Conservation (phyloP, 1,284 basidiomycete genomes). For the Tilletiopsis washingtonensis region DNA sequence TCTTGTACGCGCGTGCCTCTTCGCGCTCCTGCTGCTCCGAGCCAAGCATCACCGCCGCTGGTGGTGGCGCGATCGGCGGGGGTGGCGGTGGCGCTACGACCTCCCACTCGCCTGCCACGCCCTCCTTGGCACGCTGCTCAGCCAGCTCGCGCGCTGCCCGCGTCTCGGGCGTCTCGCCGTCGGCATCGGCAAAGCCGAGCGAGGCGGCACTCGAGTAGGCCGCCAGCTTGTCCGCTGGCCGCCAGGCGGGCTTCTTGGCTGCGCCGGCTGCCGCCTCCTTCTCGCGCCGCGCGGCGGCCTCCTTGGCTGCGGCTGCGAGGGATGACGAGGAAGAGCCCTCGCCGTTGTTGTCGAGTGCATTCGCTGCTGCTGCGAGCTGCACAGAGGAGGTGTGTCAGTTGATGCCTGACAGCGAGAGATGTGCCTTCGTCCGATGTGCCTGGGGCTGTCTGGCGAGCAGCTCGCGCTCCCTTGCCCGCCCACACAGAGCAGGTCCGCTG, state of each 20-base stretch:
- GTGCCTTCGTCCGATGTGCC: background rate
- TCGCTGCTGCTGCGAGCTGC: background rate
- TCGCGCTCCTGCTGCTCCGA: slow-evolving; percentile 15
- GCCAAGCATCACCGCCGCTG: background rate
- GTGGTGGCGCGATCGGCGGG: background rate
- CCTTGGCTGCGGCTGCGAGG: background rate
- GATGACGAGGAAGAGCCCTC: background rate
- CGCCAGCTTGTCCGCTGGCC: slow-evolving; percentile 59
- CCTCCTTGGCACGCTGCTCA: slow-evolving; percentile 60
- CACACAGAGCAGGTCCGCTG: no score
- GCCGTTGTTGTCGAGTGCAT: background rate
- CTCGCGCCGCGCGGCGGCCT: no score
- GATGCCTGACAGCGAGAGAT: slow-evolving; percentile 1
- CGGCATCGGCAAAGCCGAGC: slow-evolving; percentile 69
- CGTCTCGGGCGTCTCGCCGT: background rate
- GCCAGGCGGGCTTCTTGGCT: slow-evolving; percentile 53
- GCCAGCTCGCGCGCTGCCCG: slow-evolving; percentile 47
- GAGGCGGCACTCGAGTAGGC: no score
- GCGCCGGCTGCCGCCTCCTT: no score
- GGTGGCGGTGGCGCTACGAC: slow-evolving; percentile 54
- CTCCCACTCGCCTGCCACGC: slow-evolving; percentile 76
- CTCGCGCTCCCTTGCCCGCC: background rate
- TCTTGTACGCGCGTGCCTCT: slow-evolving; percentile 20
- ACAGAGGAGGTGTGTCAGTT: background rate
- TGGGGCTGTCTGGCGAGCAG: slow-evolving; percentile 1